Conservation (phyloP, 495 filamentous ascomycete species). For the Penicillium bovifimosum region DNA sequence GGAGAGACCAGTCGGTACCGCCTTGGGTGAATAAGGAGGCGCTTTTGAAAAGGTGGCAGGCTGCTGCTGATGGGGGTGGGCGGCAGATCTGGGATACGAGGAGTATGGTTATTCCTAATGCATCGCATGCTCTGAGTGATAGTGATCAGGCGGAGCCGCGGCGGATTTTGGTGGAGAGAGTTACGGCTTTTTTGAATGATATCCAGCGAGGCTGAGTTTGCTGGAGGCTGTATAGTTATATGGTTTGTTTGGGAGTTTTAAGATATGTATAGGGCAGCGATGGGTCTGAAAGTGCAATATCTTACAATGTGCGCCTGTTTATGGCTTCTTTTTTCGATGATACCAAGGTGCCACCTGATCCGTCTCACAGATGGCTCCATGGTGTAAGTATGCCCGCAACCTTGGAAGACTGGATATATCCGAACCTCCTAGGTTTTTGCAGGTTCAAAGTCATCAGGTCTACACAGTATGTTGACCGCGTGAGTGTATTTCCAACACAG, state of each 20-base stretch:
- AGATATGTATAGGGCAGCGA: no score
- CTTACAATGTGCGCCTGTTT: no score
- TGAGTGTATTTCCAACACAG: no score
- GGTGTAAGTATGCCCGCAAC: no score
- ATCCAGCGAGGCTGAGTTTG: constrained; percentile 10
- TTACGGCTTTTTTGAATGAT: constrained; percentile 28
- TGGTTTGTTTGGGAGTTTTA: background rate
- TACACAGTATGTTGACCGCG: no score
- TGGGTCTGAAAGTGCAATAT: no score
- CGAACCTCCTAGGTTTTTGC: no score
- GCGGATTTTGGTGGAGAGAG: constrained; percentile 30
- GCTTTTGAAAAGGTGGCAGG: constrained; percentile 58
- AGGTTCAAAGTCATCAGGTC: no score
- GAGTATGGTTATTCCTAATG: constrained; percentile 40
- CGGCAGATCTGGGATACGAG: constrained; percentile 32
- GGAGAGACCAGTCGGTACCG: constrained; percentile 66
- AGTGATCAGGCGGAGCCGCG: constrained; percentile 41
- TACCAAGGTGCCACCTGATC: no score
- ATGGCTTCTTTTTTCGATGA: no score
- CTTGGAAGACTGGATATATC: no score
- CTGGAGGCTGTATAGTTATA: background rate
- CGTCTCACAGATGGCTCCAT: no score
- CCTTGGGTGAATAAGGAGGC: constrained; percentile 54
- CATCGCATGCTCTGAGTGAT: constrained; percentile 44
- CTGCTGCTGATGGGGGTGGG: constrained; percentile 42